Conservation (phyloP, 345 rosid species). For the Arabidopsis thaliana region DNA sequence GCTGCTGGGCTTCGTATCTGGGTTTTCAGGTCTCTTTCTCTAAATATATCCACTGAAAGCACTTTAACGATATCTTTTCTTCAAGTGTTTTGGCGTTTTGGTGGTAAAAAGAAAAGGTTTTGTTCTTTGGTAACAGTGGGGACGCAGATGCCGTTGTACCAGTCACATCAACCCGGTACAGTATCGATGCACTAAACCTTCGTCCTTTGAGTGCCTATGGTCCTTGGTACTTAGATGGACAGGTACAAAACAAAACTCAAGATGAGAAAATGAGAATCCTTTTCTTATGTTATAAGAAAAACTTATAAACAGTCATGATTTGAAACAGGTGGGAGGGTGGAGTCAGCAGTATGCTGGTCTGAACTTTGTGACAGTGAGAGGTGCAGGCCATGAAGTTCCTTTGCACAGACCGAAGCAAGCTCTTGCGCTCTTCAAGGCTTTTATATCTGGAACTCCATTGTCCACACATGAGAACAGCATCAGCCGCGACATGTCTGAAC, state of each 20-base stretch:
- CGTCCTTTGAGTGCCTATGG: slow-evolving; percentile 66
- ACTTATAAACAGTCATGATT: background rate
- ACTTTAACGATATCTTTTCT: background rate
- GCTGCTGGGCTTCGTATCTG: slow-evolving; percentile 80
- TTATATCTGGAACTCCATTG: slow-evolving; percentile 71
- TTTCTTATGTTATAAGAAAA: background rate
- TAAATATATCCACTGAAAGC: background rate
- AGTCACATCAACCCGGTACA: slow-evolving; percentile 86
- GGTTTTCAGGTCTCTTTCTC: slow-evolving; percentile 79
- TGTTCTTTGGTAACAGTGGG: slow-evolving; percentile 57
- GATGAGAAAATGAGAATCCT: background rate
- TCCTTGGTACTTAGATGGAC: slow-evolving; percentile 86
- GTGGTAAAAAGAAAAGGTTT: slow-evolving; percentile 2
- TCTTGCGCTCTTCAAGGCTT: slow-evolving; percentile 73
- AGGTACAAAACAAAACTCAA: slow-evolving; percentile 53
- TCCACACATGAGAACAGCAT: slow-evolving; percentile 39
- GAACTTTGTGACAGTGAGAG: slow-evolving; percentile 80
- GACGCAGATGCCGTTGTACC: slow-evolving; percentile 93
- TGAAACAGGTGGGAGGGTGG: slow-evolving; percentile 95
- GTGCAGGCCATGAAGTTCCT: slow-evolving; percentile 96
- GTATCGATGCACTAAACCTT: slow-evolving; percentile 81
- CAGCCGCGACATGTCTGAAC: slow-evolving; percentile 44
- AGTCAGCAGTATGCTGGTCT: slow-evolving; percentile 83
- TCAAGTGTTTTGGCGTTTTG: background rate
- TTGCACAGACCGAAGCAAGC: slow-evolving; percentile 83